Conservation (phyloP, 169 alveolate genomes). For the Eimeria praecox region DNA sequence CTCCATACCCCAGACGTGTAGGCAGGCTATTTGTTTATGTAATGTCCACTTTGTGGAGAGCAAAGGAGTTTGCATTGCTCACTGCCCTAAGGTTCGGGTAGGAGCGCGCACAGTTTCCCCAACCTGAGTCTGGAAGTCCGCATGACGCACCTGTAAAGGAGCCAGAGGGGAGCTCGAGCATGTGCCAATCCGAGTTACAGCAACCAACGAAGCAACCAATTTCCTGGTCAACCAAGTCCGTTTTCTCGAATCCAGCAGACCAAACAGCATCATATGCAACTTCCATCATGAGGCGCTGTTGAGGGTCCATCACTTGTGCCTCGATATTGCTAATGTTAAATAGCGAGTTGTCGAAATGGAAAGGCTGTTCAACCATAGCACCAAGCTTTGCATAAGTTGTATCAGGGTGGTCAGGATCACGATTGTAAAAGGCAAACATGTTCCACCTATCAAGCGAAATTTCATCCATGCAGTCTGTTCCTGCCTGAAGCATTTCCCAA, state of each 20-base stretch:
- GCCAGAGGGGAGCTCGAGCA: conserved; percentile 77
- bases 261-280: conserved; percentile 85
- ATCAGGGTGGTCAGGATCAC: conserved; percentile 84
- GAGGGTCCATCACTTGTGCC: conserved; percentile 88
- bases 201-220: conserved; percentile 86
- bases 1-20: no score
- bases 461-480: conserved; percentile 84
- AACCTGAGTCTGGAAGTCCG: neutral
- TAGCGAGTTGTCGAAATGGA: conserved; percentile 82
- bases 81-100: neutral
- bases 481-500: conserved; percentile 77
- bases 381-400: conserved; percentile 83
- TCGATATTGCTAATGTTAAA: conserved; percentile 84
- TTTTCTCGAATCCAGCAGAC: conserved; percentile 80
- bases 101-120: neutral
- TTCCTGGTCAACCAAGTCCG: conserved; percentile 76
- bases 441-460: conserved; percentile 86
- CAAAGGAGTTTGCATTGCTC: neutral
- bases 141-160: conserved; percentile 74
- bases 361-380: conserved; percentile 85
- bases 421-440: conserved; percentile 83
- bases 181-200: conserved; percentile 86
- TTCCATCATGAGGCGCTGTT: conserved; percentile 88
- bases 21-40: no score
- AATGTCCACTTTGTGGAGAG: no score